phyloP scores from a whole-genome alignment of 2,329 filamentous ascomycete species.

The Colletotrichum simmondsii region DNA sequence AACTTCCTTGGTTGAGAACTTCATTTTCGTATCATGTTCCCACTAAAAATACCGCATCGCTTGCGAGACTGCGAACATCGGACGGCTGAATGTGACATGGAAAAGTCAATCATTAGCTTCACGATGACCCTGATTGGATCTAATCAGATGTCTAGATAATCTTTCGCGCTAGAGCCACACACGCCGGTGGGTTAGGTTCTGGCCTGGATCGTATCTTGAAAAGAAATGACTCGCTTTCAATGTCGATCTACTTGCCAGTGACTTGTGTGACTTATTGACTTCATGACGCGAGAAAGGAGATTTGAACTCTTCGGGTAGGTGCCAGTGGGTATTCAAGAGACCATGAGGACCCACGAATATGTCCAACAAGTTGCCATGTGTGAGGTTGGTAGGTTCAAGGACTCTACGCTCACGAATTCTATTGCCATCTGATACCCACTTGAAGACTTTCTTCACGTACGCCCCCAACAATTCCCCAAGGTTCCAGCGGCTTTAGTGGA shows the following conservation, averaged over 20 bases:
- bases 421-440: background rate
- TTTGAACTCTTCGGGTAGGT: background rate
- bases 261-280: background rate
- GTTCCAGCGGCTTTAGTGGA: background rate
- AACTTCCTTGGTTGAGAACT: background rate
- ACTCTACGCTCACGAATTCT: background rate
- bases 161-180: too few relatives aligned
- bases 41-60: background rate
- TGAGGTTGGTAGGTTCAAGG: background rate
- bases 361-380: background rate
- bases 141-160: constrained; percentile 16
- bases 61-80: background rate
- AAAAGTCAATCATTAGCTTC: background rate
- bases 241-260: background rate
- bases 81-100: background rate
- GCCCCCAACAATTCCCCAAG: background rate
- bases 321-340: background rate
- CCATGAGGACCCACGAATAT: background rate
- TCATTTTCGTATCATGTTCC: background rate
- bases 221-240: background rate
- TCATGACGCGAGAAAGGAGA: background rate
- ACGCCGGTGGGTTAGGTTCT: background rate
- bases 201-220: background rate
- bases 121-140: constrained; percentile 6
- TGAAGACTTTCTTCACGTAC: background rate